Conservation (phyloP, 1,284 basidiomycete genomes). For the Marasmius sp. region DNA sequence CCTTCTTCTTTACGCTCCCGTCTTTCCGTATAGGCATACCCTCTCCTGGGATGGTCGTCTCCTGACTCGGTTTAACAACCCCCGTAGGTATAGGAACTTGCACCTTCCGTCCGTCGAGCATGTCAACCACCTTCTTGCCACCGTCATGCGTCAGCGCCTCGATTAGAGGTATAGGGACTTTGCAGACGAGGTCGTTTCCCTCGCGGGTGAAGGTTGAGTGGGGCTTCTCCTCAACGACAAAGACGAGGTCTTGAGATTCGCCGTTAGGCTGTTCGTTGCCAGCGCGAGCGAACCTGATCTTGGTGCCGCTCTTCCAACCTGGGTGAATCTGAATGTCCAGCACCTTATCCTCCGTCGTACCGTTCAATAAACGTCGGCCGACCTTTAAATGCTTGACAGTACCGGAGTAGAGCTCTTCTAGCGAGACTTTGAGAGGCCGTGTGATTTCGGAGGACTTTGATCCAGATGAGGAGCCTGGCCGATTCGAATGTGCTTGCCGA, state of each 20-base stretch:
- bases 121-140: constrained; percentile 56
- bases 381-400: constrained; percentile 90
- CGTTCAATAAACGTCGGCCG: constrained; percentile 70
- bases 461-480: constrained; percentile 16
- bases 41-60: constrained; percentile 71
- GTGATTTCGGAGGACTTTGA: constrained; percentile 64
- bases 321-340: constrained; percentile 88
- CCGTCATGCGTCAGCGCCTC: constrained; percentile 71
- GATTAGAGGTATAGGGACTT: constrained; percentile 70
- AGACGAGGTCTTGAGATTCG: constrained; percentile 84
- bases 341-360: constrained; percentile 86
- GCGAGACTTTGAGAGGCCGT: constrained; percentile 82
- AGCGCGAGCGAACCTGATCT: constrained; percentile 84
- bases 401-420: constrained; percentile 92
- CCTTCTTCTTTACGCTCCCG: constrained; percentile 70
- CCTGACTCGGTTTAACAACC: constrained; percentile 78
- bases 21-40: constrained; percentile 92
- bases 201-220: constrained; percentile 76
- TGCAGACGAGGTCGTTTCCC: constrained; percentile 76
- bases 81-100: constrained; percentile 68
- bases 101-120: constrained; percentile 79
- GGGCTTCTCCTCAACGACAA: constrained; percentile 90
- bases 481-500: constrained; percentile 19
- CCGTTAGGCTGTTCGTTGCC: constrained; percentile 82
- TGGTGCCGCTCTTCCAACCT: constrained; percentile 88